phyloP scores from a whole-genome alignment of 2,329 filamentous ascomycete genomes.

The Botrytis elliptica region DNA sequence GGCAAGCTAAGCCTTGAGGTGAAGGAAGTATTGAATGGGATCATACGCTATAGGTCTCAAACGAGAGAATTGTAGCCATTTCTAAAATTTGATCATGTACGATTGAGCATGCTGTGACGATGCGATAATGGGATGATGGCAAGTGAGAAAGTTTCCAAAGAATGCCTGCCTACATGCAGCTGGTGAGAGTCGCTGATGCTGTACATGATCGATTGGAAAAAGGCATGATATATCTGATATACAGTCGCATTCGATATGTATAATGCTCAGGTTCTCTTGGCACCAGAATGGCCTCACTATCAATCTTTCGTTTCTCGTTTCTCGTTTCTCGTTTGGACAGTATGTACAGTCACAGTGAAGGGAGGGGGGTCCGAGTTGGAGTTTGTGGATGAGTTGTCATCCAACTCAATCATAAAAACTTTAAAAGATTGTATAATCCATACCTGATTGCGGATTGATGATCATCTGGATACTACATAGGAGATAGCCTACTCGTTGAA shows the following conservation, averaged over 20 bases:
- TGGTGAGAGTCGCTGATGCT: neutral
- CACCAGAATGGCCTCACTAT: neutral
- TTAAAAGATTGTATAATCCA: neutral
- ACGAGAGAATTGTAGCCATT: neutral
- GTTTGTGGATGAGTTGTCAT: conserved; percentile 18
- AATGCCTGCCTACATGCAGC: conserved; percentile 5
- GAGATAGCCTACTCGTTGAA: neutral
- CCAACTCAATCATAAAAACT: conserved; percentile 1
- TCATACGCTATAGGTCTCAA: conserved; percentile 1
- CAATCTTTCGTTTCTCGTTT: neutral
- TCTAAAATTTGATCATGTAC: conserved; percentile 2
- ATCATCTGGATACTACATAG: neutral
- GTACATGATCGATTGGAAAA: conserved; percentile 9
- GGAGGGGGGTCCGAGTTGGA: neutral
- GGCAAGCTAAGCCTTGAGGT: neutral
- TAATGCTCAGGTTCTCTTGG: conserved; percentile 14
- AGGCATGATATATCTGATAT: neutral
- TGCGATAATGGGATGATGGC: neutral
- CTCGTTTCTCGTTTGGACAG: conserved; percentile 4
- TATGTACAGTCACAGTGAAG: conserved; percentile 3
- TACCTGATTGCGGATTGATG: neutral
- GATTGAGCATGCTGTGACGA: conserved; percentile 5
- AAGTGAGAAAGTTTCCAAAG: neutral
- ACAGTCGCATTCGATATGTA: neutral
- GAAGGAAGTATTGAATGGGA: neutral